Evolutionary conservation across 108 stramenopile genomes (phyloP), one percentile per base, ranked within the genome.

Genomic region (Seminavis robusta): DNA sequence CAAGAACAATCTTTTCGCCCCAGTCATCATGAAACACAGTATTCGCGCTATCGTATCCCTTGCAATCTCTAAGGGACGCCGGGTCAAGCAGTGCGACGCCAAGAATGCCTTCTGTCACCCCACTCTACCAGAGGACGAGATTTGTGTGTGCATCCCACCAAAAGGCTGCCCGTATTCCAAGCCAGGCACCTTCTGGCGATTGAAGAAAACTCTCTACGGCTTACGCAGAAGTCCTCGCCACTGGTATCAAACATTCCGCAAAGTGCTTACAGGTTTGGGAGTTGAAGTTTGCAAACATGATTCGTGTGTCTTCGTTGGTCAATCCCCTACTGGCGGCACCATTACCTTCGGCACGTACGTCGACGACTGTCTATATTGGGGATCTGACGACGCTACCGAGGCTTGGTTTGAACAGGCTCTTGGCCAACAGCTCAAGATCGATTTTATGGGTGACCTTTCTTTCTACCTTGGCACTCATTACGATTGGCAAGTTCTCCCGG

Each of bases 61-160:
- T 27, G 53, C 63, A 19, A 53, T 64, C 2, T n/a, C 16, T 0
- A 21, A 45, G 1, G 44, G 34, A 24, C 17, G 45, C 1, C n/a
- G 54, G 15, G 13, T 53, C 13, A 41, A 56, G 34, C 63, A 64
- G 47, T 52, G 63, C 17, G 63, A 68, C 28, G 60, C 51, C 27
- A 68, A 68, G n/a, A 68, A 68, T 39, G 67, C 67, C 32, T 68
- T 68, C 33, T 68, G 67, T 29, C 50, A 68, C 2, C 40, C 59
- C 0, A 26, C 11, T 0, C n/a, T n/a, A n/a, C 59, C 59, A 4
- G 44, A 46, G 10, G n/a, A 43, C 4, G 42, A 43, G n/a, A n/a
- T 43, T 43, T 16, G 17, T n/a, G 23, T 6, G 0, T 40, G 59
- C 1, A 31, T 39, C 2, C 59, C 67, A 1, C 67, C 59, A 1